Evolutionary conservation across 2,329 filamentous ascomycete genomes (phyloP), one percentile per base, ranked within the genome.

Genomic region (Fusarium sp.): DNA sequence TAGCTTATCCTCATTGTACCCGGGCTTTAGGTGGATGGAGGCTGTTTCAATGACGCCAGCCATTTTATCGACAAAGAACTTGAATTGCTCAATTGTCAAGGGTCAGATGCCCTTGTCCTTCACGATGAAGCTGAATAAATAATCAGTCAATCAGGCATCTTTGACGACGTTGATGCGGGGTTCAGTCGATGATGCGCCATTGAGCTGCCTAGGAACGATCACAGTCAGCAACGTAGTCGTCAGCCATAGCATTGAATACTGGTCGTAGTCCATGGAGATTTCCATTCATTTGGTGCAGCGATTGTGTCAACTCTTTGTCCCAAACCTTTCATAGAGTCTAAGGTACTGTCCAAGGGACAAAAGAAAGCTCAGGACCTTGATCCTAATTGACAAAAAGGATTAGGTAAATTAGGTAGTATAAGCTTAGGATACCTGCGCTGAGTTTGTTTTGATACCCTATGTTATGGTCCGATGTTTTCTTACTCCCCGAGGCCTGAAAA

Each of bases 41-140:
- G 82, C 82, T 61, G 84, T 78, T 74, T 86, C 84, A 24, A 82
- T 83, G 68, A 85, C 79, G 42, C 26, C n/a, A 18, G 79, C 41
- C 84, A 85, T 82, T 56, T 16, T 55, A 18, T n/a, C 11, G 33
- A 1, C 7, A 44, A 50, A 39, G 26, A 8, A 22, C 11, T 39
- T 30, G 28, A 39, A 36, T n/a, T 38, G 31, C 18, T 31, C 28
- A 30, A 60, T 58, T 30, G 22, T 13, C 5, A 50, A 14, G 22
- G 18, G 5, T 2, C 7, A 15, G 9, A 39, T 26, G 18, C 8
- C 11, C 7, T 35, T 26, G 6, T 20, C 18, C 14, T 16, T 57
- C 5, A 10, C 18, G n/a, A 16, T 36, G 33, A 31, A 36, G 38
- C 35, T 51, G 33, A 41, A 18, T 44, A 61, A 48, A 54, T 31